Conservation (phyloP, 768 basidiomycete genomes). For the Tulasnella sp. region DNA sequence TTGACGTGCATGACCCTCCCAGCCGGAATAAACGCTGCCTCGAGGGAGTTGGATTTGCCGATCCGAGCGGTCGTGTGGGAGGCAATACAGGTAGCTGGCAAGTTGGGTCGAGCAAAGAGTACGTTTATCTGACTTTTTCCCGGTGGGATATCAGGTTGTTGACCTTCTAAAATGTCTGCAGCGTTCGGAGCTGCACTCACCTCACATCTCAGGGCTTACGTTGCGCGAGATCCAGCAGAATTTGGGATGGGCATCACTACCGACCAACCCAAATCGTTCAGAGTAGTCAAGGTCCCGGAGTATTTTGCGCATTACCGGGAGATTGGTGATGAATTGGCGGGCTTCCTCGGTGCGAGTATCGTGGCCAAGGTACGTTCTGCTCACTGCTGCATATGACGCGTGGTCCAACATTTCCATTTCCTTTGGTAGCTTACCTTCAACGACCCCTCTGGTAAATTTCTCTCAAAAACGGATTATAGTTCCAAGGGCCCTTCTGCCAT, state of each 20-base stretch:
- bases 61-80: slow-evolving; percentile 63
- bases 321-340: slow-evolving; percentile 66
- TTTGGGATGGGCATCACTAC: slow-evolving; percentile 23
- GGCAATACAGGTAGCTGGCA: slow-evolving; percentile 70
- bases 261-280: slow-evolving; percentile 52
- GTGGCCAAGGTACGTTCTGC: slow-evolving; percentile 55
- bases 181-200: slow-evolving; percentile 58
- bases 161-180: slow-evolving; percentile 23
- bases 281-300: slow-evolving; percentile 60
- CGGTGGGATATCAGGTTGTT: background rate
- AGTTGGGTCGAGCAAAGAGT: slow-evolving; percentile 65
- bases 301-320: slow-evolving; percentile 87
- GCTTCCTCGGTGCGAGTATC: slow-evolving; percentile 72
- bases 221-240: slow-evolving; percentile 39
- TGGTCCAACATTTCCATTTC: background rate
- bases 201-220: slow-evolving; percentile 52
- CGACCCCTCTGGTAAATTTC: slow-evolving; percentile 54
- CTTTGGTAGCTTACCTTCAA: slow-evolving; percentile 49
- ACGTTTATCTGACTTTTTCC: slow-evolving; percentile 7
- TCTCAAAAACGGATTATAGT: slow-evolving; percentile 68
- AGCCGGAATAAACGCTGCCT: slow-evolving; percentile 51
- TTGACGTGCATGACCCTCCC: slow-evolving; percentile 39
- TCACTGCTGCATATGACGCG: slow-evolving; percentile 11
- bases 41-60: slow-evolving; percentile 44
- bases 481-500: slow-evolving; percentile 59